Base-by-base conservation (phyloP, 345 rosid species). In the Toxicodendron radicans region DNA sequence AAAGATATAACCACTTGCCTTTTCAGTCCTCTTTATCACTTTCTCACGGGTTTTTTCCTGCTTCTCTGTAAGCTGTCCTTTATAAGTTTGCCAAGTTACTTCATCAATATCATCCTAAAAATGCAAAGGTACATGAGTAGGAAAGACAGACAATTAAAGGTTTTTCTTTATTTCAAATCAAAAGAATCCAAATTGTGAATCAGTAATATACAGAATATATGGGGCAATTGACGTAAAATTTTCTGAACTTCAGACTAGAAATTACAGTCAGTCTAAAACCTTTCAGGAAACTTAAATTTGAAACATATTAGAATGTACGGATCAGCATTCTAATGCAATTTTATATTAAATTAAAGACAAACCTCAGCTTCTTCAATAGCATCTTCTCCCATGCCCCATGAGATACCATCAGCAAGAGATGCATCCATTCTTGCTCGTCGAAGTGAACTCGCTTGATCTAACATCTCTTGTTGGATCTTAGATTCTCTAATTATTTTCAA, bases 351-450 rank as follows among this genome's bases (percentile, higher is more conserved):
- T 27, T 49, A 54, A 13, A 38, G 14, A 75, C 84, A 75, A 79
- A 95, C 99, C 98, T 93, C 94, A 30, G 68, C 91, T 82, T 93
- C 99, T 87, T 93, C 97, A 78, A 93, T 71, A 69, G 96, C 99
- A 89, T 93, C 99, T 83, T 95, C 99, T 78, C 90, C 96, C 93
- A 95, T 95, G 70, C 98, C 99, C 98, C 99, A 95, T 62, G 97
- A 95, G 84, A 91, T 83, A 81, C 99, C 99, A 81, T 95, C 97
- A 57, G 91, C 90, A 85, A 90, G 87, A 78, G 89, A 83, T 64
- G 93, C 91, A 68, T 90, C 94, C 64, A 76, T 73, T 73, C 86
- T 91, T 67, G 98, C 99, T 73, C 98, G 89, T 67, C 49, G 88
- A 79, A 93, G 91, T 78, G 99, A 95, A 66, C 94, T 89, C 85